Base-by-base conservation (phyloP, 306 rosid species). In the Sphenostylis stenocarpa region DNA sequence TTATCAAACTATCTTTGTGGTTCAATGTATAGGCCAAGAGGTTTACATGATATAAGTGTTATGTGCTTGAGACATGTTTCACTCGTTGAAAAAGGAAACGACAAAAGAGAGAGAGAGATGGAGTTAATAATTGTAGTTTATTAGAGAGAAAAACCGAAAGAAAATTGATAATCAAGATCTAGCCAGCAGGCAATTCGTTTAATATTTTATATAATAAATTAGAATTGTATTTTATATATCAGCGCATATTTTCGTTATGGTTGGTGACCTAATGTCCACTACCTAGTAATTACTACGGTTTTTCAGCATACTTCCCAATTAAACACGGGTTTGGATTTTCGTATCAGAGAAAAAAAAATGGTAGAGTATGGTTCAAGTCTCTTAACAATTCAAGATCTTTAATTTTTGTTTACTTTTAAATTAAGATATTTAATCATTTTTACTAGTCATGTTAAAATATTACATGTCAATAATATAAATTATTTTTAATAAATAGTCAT, bases 241-340 rank as follows among this genome's bases (percentile, higher is more conserved):
- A 0, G 17, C 17, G 28, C 57, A 67, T 26, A 44, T 67, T 67
- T 67, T 67, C 60, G 29, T 48, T 28, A 48, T 28, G 74, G 60
- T 69, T 69, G 60, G 74, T 69, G 16, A 29, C 74, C 74, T 69
- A 69, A 69, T 29, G 12, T 33, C 45, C 60, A 69, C 74, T 69
- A 48, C 1, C 43, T 48, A 45, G 41, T 24, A 26, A 45, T 43
- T 68, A 24, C 26, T 8, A 9, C 10, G 24, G 47, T 17, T 34
- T 63, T 17, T 63, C 24, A 5, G 7, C 47, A 12, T 63, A 34
- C 69, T 34, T 16, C 28, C 28, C 45, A 34, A 12, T 26, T 36
- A 36, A 64, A 64, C 31, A 36, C 48, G 10, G 49, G 31, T 64
- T 64, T 64, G 31, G 49, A 38, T 64, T 64, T 34, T 64, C 49